Conservation (phyloP, 768 basidiomycete genomes). For the Lentinus brumalis region DNA sequence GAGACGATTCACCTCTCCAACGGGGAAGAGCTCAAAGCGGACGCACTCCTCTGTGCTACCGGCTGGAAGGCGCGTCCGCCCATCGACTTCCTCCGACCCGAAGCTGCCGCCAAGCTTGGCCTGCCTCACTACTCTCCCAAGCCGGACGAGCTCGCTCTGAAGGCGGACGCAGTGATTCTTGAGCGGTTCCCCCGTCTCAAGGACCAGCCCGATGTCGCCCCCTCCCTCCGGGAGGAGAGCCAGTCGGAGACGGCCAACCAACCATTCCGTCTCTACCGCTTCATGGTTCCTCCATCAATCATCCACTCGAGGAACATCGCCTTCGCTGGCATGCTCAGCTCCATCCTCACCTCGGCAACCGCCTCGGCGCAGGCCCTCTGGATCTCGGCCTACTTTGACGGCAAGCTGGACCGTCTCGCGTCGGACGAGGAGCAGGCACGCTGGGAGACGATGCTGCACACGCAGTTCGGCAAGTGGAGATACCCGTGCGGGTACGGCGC, state of each 20-base stretch:
- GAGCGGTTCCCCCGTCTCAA: not conserved
- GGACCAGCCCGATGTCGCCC: not conserved
- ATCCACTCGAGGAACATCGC: not conserved
- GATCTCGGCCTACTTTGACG: not conserved
- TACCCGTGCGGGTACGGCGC: not conserved
- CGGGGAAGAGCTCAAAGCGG: not conserved
- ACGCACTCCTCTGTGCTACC: not conserved
- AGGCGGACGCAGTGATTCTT: not conserved
- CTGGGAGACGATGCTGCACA: not conserved
- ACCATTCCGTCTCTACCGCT: not conserved
- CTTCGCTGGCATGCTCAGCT: not conserved
- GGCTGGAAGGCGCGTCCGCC: not conserved
- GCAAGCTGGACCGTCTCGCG: not conserved
- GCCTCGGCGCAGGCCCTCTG: not conserved
- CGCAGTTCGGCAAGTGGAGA: not conserved
- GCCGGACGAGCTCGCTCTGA: not conserved
- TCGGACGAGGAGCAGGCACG: not conserved
- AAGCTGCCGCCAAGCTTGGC: not conserved
- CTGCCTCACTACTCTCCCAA: not conserved
- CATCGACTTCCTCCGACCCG: not conserved
- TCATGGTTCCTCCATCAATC: not conserved
- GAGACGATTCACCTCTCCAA: not conserved
- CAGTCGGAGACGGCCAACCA: not conserved
- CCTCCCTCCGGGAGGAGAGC: not conserved
- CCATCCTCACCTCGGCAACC: not conserved